Base-by-base conservation (phyloP, 140 eudicot species). In the Cichorium intybus region DNA sequence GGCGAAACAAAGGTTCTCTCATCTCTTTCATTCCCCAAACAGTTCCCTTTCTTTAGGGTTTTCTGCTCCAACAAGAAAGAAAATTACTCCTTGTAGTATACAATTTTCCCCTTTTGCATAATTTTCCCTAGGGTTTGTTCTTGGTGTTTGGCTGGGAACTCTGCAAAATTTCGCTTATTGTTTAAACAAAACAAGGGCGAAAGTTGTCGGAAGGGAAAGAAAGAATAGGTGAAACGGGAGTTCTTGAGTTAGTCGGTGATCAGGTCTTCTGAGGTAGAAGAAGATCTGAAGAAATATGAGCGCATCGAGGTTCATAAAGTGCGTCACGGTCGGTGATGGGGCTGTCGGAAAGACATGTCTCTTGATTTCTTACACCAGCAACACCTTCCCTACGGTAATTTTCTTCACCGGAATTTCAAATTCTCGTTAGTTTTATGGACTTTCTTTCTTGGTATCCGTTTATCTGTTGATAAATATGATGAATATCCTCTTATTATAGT, bases 321-420 rank as follows among this genome's bases (percentile, higher is more conserved):
- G 97, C 33, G 97, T 89, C 21, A 89, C 97, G 4, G 97, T 89
- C 2, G 97, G 97, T 52, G 97, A 89, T 67, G 97, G 97, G 35
- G 97, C 97, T 43, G 97, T 89, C 18, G 97, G 97, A 21, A 89
- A 89, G 68, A 89, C 97, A 15, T 89, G 95, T 69, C 75, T 89
- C 56, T 71, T 89, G 86, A 89, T 89, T 71, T 89, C 97, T 37
- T 89, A 89, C 78, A 89, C 97, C 74, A 87, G 97, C 81, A 89
- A 89, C 81, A 86, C 89, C 56, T 89, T 89, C 79, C 97, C 97
- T 41, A 89, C 97, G 83, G 97, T 89, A 34, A 26, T 15, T 18
- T 23, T 66, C 23, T 24, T 24, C 24, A 18, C 66, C 21, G 3
- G 10, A 1, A 0, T 43, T 16, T 27, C 52, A 8, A 2, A 43